Conservation (phyloP, 768 basidiomycete species). For the Tubosaeta sp. region DNA sequence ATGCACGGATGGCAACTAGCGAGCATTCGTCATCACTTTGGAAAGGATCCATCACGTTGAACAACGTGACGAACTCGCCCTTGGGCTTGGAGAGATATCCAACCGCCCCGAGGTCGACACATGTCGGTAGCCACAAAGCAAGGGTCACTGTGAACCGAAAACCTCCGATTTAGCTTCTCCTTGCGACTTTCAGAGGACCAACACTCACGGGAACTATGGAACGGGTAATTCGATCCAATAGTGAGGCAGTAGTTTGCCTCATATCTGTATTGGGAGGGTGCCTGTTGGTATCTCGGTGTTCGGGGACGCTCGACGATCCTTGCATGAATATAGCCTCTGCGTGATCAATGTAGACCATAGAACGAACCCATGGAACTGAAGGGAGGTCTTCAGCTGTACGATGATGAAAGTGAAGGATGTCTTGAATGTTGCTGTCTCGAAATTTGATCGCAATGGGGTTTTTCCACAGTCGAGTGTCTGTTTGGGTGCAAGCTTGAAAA, state of each 20-base stretch:
- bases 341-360: background rate
- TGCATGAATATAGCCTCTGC: constrained; percentile 6
- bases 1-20: constrained; percentile 52
- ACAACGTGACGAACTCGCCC: constrained; percentile 69
- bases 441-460: too few species aligned
- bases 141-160: constrained; percentile 43
- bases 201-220: constrained; percentile 60
- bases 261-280: constrained; percentile 42
- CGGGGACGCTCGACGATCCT: background rate
- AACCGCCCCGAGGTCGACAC: constrained; percentile 63
- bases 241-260: constrained; percentile 69
- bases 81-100: constrained; percentile 66
- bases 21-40: constrained; percentile 39
- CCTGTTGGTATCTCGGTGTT: constrained; percentile 13
- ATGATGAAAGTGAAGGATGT: too few species aligned
- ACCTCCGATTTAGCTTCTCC: background rate
- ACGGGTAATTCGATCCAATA: constrained; percentile 50
- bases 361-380: too few species aligned
- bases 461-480: too few species aligned
- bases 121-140: constrained; percentile 68
- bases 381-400: too few species aligned
- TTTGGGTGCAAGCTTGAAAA: too few species aligned
- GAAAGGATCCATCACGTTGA: constrained; percentile 60
- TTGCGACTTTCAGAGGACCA: background rate
- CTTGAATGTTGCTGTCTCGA: too few species aligned